Conservation (phyloP, 2,329 filamentous ascomycete genomes). For the Ophiostoma triangulosporum region DNA sequence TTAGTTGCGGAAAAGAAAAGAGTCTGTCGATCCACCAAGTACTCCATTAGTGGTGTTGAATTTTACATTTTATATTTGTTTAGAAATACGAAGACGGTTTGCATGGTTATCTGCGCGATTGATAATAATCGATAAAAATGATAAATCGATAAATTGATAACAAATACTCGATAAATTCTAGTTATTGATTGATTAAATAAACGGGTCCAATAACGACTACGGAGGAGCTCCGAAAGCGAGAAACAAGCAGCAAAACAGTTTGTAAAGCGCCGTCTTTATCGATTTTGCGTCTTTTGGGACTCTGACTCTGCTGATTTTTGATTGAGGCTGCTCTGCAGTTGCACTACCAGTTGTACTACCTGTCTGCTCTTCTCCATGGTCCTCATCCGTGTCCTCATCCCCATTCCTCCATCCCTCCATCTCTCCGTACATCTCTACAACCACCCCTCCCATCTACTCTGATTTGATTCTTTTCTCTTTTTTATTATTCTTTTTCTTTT, state of each 20-base stretch:
- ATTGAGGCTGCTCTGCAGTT: too few species aligned
- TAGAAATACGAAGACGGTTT: background rate
- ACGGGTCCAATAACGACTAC: too few species aligned
- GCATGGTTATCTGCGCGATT: background rate
- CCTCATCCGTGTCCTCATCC: too few species aligned
- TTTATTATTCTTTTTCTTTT: background rate
- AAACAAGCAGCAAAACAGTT: too few species aligned
- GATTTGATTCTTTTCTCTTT: background rate
- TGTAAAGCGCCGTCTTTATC: too few species aligned
- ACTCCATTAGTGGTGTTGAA: background rate
- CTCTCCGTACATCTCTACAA: background rate
- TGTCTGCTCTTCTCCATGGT: too few species aligned
- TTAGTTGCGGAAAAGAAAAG: background rate
- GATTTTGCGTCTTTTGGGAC: too few species aligned
- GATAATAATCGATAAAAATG: background rate
- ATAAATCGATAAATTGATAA: background rate
- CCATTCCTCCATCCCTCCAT: too few species aligned
- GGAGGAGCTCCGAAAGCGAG: too few species aligned
- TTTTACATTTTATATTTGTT: too few species aligned
- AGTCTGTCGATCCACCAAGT: background rate
- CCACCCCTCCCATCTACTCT: background rate
- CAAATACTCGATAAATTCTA: background rate
- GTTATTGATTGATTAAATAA: background rate
- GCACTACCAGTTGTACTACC: background rate
- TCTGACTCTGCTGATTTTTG: too few species aligned